Base-by-base conservation (phyloP, 75 land plant genomes). In the Ceratopteris richardii region DNA sequence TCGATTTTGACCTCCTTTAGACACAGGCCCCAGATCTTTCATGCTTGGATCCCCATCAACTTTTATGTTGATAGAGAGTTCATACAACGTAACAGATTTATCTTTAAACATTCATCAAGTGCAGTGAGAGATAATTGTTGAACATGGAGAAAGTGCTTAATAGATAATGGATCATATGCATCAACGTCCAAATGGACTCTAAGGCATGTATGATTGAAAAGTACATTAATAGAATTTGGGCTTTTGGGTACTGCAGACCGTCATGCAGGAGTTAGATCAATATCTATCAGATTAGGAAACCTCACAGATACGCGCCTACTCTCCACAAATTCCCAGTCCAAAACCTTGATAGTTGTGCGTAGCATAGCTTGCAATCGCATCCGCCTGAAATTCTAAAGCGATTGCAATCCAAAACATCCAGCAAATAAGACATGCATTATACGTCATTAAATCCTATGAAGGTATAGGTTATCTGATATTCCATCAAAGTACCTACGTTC, bases 291-390 rank as follows among this genome's bases (percentile, higher is more conserved):
- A 22, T 63, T 69, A 26, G 77, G 77, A 21, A 74, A 74, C 22
- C 77, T 62, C 20, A 51, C 26, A 11, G 40, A 20, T 42, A 74
- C 31, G 21, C 66, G 39, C 24, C 73, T 74, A 42, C 66, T 68
- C 61, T 74, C 73, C 27, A 74, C 31, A 31, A 68, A 74, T 5
- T 60, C 44, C 77, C 77, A 74, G 12, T 74, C 73, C 65, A 54
- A 58, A 17, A 74, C 52, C 25, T 39, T 56, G 55, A 74, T 54
- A 23, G 77, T 64, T 20, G 44, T 65, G 29, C 77, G 54, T 19
- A 65, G 63, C 31, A 44, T 23, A 40, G 77, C 68, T 10, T 64
- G 76, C 31, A 75, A 25, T 23, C 63, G 44, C 39, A 75, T 24
- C 77, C 77, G 72, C 5, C 77, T 58, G n/a, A n/a, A n/a, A n/a